phyloP scores from a whole-genome alignment of 768 basidiomycete genomes.

The Boletus speciosus region DNA sequence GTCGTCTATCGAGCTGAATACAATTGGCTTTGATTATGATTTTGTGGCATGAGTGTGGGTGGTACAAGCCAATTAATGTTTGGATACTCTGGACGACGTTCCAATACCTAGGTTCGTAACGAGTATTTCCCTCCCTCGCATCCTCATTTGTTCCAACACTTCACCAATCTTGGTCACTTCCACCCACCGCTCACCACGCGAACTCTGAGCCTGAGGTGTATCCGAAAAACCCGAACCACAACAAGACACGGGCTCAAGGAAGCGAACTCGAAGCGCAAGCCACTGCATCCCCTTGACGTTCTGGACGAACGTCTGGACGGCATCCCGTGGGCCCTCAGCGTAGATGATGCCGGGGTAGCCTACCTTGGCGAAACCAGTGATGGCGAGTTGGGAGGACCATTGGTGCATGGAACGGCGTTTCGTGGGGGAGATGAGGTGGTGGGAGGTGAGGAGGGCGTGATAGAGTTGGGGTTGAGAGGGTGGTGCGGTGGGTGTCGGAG shows the following conservation, averaged over 20 bases:
- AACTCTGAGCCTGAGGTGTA: not conserved
- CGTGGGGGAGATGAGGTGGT: slow-evolving; percentile 63
- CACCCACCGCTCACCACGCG: slow-evolving; percentile 37
- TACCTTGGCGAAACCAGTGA: slow-evolving; percentile 69
- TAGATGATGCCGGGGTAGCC: slow-evolving; percentile 78
- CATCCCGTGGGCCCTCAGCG: slow-evolving; percentile 48
- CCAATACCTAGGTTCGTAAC: slow-evolving; percentile 69
- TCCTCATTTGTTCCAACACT: slow-evolving; percentile 64
- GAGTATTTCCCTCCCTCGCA: slow-evolving; percentile 50
- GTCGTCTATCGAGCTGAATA: slow-evolving; percentile 18
- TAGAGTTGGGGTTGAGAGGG: slow-evolving; percentile 8
- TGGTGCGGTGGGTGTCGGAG: not conserved
- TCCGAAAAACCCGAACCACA: not conserved
- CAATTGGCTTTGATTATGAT: slow-evolving; percentile 4
- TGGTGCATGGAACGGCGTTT: slow-evolving; percentile 56
- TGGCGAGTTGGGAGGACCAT: slow-evolving; percentile 51
- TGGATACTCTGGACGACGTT: slow-evolving; percentile 21
- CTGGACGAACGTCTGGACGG: slow-evolving; percentile 59
- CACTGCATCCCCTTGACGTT: slow-evolving; percentile 47
- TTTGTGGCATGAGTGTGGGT: too few species aligned
- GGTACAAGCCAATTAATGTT: not conserved
- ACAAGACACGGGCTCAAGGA: not conserved
- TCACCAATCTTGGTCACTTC: slow-evolving; percentile 71
- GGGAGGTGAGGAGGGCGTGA: slow-evolving; percentile 69
- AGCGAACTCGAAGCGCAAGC: not conserved